Conservation (phyloP, 2,329 filamentous ascomycete species). For the Cladophialophora exuberans region DNA sequence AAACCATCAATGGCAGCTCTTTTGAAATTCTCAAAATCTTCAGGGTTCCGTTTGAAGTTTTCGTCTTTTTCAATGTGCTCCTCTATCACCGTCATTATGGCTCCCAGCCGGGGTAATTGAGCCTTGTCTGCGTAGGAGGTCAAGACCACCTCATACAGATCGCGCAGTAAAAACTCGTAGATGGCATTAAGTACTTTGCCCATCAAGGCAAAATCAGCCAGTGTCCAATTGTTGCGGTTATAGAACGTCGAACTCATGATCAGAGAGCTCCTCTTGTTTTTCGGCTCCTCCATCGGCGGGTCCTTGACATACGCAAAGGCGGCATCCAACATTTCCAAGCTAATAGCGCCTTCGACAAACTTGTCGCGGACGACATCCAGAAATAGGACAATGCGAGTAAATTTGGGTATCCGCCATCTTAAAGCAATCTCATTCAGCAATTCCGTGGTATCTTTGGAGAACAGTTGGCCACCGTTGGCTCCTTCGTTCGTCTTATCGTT, state of each 20-base stretch:
- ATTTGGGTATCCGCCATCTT: slow-evolving; percentile 86
- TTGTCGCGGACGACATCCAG: slow-evolving; percentile 84
- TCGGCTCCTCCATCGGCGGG: slow-evolving; percentile 63
- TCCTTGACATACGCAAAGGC: slow-evolving; percentile 83
- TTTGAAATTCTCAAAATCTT: slow-evolving; percentile 73
- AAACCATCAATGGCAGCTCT: slow-evolving; percentile 74
- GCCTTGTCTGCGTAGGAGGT: slow-evolving; percentile 88
- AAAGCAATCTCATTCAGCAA: slow-evolving; percentile 82
- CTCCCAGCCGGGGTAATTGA: slow-evolving; percentile 67
- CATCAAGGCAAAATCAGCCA: slow-evolving; percentile 71
- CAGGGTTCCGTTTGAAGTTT: slow-evolving; percentile 70
- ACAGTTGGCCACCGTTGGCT: slow-evolving; percentile 47
- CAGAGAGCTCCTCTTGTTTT: slow-evolving; percentile 59
- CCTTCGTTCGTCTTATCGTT: slow-evolving; percentile 57
- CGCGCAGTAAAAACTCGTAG: slow-evolving; percentile 80
- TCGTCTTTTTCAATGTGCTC: slow-evolving; percentile 80
- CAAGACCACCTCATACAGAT: slow-evolving; percentile 85
- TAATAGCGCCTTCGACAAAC: slow-evolving; percentile 80
- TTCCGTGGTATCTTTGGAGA: slow-evolving; percentile 78
- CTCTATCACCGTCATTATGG: slow-evolving; percentile 78
- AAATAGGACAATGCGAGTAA: slow-evolving; percentile 76
- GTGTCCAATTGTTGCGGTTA: slow-evolving; percentile 68
- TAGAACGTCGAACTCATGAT: slow-evolving; percentile 48
- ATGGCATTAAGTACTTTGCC: slow-evolving; percentile 73
- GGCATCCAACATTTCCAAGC: slow-evolving; percentile 77